Percentiles rank a stretch among this genome's conserved stretches.
These are phyloP conservation scores for Amylocarpus encephaloides DNA, from an alignment of 2,329 filamentous ascomycete species.

Conservation along the genomic window DNA sequence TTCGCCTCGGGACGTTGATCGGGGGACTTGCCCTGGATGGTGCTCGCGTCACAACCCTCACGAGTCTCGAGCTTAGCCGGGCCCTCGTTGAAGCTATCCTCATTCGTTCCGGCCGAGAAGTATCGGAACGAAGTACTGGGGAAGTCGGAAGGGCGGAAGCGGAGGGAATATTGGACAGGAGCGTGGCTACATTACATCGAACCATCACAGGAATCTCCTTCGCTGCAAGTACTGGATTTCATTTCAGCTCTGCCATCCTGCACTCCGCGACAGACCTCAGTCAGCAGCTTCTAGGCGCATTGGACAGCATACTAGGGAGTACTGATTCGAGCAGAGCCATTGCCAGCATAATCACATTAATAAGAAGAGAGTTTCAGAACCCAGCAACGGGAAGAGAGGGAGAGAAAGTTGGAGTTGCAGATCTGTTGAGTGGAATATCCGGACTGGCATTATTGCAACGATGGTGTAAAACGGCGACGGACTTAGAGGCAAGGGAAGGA, in stretches of 20 bases:
- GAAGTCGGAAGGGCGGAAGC: conserved; percentile 45
- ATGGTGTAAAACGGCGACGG: conserved; percentile 45
- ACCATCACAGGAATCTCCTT: conserved; percentile 54
- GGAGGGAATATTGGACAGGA: conserved; percentile 50
- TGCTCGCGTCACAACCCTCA: conserved; percentile 34
- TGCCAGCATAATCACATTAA: conserved; percentile 57
- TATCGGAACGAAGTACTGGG: conserved; percentile 3
- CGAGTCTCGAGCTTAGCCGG: conserved; percentile 33
- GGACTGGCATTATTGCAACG: conserved; percentile 57
- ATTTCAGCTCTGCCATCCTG: conserved; percentile 49
- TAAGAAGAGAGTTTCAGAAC: conserved; percentile 58
- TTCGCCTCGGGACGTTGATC: conserved; percentile 34
- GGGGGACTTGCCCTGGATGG: conserved; percentile 33
- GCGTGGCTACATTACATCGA: conserved; percentile 49
- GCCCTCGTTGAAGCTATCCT: conserved; percentile 35
- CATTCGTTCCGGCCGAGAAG: conserved; percentile 28
- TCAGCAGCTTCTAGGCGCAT: conserved; percentile 49
- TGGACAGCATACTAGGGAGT: conserved; percentile 60
- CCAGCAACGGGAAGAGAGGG: conserved; percentile 52
- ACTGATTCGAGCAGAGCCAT: conserved; percentile 65
- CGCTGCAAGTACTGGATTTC: conserved; percentile 55
- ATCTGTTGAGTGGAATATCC: conserved; percentile 54
- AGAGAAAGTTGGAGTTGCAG: conserved; percentile 53
- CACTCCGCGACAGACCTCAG: conserved; percentile 50
- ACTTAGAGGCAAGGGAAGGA: conserved; percentile 42